Evolutionary conservation across 805 yeast genomes (phyloP), one percentile per base, ranked within the genome.

Genomic region (Hanseniaspora meyeri): DNA sequence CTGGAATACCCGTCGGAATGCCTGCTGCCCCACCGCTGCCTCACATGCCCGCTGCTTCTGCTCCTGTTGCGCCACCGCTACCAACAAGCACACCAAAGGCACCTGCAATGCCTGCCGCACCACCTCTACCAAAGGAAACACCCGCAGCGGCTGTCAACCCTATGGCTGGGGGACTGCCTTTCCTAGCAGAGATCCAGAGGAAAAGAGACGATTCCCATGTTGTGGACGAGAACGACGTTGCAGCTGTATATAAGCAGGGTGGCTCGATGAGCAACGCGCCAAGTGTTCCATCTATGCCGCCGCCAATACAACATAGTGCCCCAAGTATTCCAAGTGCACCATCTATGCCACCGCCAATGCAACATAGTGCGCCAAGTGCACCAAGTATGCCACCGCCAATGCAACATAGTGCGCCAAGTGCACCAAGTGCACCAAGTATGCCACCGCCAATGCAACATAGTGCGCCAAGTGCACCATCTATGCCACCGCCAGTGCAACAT

Each of bases 131-230:
- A 17, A 57, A 64, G 8, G 49, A 62, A 27, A 59, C 63, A 6
- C 64, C 65, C 11, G 11, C 27, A 20, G 31, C n/a, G 5, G 60
- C 66, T 2, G 59, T 64, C 7, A 57, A 67, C 4, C 59, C 67
- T 19, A 60, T 70, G 62, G 59, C n/a, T n/a, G 39, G 39, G 5
- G 37, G 39, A 46, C 17, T 46, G 55, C 85, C 86, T 7, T 80
- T 81, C 61, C 70, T 80, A 50, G 80, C 80, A 0, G 78, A 80
- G 58, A 80, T 81, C 50, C 78, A 79, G 59, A 73, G 76, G 42
- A 78, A 76, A 63, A 71, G 84, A 65, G 73, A 76, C 59, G 81
- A 80, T 20, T 58, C 74, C 0, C 64, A 71, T 63, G 82, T 78
- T 14, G 71, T 80, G n/a, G 80, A 74, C 55, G 64, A 68, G 11